Evolutionary conservation across 768 basidiomycete genomes (phyloP).

Genomic region (Kwoniella mangroviensis): DNA sequence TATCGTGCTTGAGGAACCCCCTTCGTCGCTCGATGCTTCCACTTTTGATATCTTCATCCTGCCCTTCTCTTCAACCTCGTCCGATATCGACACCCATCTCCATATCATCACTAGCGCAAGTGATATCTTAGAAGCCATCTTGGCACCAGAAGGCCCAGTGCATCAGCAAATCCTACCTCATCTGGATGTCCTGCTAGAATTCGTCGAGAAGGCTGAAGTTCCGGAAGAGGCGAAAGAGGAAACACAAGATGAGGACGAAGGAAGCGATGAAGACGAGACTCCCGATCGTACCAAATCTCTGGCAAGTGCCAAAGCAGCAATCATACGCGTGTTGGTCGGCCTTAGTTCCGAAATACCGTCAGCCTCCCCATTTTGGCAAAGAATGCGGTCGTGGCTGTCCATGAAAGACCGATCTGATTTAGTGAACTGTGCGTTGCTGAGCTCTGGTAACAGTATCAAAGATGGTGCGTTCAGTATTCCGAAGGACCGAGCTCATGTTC

Average conservation of each 20-base stretch:
- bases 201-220: constrained; percentile 13
- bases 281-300: constrained; percentile 9
- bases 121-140: neutral
- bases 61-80: neutral
- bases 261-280: constrained; percentile 8
- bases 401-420: constrained; percentile 33
- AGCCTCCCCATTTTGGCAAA: constrained; percentile 21
- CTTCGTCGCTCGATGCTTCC: neutral
- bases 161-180: neutral
- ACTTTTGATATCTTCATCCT: neutral
- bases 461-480: constrained; percentile 33
- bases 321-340: constrained; percentile 32
- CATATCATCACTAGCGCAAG: constrained; percentile 2
- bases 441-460: constrained; percentile 43
- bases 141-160: neutral
- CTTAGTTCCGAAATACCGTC: constrained; percentile 21
- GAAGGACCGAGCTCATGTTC: neutral
- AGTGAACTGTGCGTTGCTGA: constrained; percentile 37
- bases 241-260: constrained; percentile 1
- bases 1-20: neutral
- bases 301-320: constrained; percentile 28
- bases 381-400: constrained; percentile 38
- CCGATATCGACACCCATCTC: constrained; percentile 3
- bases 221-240: neutral
- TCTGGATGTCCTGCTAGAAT: constrained; percentile 11